Base-by-base conservation (phyloP, 192 early-diverging fungal genomes). In the Coemansia sp. region DNA sequence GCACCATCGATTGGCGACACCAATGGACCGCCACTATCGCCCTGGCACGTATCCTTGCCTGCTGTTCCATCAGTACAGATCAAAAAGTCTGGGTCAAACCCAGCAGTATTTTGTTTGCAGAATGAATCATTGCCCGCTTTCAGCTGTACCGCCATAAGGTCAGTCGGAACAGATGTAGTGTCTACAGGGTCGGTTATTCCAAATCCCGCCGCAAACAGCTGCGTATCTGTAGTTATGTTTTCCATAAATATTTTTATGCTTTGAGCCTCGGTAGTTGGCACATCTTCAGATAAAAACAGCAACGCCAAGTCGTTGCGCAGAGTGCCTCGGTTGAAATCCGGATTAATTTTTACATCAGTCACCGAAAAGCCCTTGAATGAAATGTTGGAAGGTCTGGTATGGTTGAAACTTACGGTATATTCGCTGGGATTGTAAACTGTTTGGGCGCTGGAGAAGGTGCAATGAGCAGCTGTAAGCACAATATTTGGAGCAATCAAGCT, bases 11-110 rank as follows among this genome's bases (percentile, higher is more conserved):
- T 28, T 0, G 56, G 20, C 3, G 65, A 65, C 6, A 55, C 21
- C 18, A 80, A 48, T 0, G 79, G 79, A 16, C 79, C 72, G 5
- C 72, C 79, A 5, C 72, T 76, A 36, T 80, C 72, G 1, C 79
- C 79, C 9, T 36, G 19, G 45, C 79, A 80, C 2, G 79, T 76
- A 55, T 76, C 73, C 20, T 66, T 65, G 1, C 69, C 79, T 1
- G 57, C 21, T 2, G 61, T 56, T 0, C 63, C 61, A 15, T 75
- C 69, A 3, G 72, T 80, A 41, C 79, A 80, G 37, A 77, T 28
- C 13, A 57, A 55, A 12, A 49, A 44, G 2, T 52, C 38, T 11
- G 41, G 49, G 18, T 66, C 39, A n/a, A 64, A 69, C 0, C 21
- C 15, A 10, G 28, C 35, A 12, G 50, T 56, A 7, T 41, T 49